These are phyloP conservation scores for Endotrypanum monterogeii DNA, from an alignment of 208 protist genomes.

Conservation along the genomic window DNA sequence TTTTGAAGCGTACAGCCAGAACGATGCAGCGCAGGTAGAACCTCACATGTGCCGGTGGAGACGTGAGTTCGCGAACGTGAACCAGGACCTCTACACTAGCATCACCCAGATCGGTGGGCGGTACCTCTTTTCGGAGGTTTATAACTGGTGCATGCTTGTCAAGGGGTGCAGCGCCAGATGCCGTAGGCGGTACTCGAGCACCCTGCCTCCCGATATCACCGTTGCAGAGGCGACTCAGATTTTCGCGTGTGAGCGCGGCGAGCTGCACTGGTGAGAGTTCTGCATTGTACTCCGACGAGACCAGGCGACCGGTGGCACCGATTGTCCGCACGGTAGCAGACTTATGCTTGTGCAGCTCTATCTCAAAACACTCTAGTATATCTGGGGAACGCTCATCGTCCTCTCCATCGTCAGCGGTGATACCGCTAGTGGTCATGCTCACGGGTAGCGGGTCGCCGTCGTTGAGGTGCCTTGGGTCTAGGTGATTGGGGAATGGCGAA, in stretches of 20 bases:
- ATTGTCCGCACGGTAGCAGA: background rate
- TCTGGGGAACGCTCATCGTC: constrained; percentile 31
- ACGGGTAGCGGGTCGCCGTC: background rate
- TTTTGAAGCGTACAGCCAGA: constrained; percentile 67
- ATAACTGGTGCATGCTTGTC: background rate
- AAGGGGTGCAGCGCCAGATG: background rate
- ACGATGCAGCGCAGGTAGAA: constrained; percentile 77
- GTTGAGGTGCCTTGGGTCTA: background rate
- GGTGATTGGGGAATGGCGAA: background rate
- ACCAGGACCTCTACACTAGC: constrained; percentile 27
- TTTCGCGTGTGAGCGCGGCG: constrained; percentile 32
- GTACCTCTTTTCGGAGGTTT: background rate
- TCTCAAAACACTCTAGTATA: constrained; percentile 41
- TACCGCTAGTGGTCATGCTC: background rate
- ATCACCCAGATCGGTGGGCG: background rate
- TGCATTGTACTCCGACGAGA: background rate
- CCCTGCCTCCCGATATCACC: background rate
- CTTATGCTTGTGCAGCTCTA: constrained; percentile 38
- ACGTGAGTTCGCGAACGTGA: constrained; percentile 57
- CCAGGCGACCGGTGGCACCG: background rate
- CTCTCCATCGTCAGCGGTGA: constrained; percentile 17
- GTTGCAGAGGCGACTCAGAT: constrained; percentile 27
- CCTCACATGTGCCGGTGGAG: constrained; percentile 45
- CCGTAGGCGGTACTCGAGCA: background rate
- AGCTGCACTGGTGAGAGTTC: constrained; percentile 5